Conservation (phyloP, 352 stramenopile genomes). For the Pythium angustatum region DNA sequence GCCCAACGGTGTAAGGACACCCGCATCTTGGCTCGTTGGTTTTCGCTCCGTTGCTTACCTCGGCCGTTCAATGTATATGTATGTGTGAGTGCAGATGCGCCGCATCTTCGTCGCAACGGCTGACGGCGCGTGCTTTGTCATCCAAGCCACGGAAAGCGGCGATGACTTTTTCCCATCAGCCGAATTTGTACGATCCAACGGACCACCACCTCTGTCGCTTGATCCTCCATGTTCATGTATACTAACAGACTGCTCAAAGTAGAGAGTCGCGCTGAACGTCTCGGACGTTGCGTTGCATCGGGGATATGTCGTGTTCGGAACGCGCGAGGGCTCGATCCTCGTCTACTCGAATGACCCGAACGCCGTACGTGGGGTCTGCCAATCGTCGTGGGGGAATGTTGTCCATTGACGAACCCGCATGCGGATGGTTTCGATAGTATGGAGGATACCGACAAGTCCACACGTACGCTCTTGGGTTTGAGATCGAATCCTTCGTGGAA, state of each 20-base stretch:
- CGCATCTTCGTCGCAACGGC: slow-evolving; percentile 76
- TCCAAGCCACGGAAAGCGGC: slow-evolving; percentile 50
- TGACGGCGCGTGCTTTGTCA: slow-evolving; percentile 67
- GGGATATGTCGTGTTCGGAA: slow-evolving; percentile 60
- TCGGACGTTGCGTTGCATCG: slow-evolving; percentile 56
- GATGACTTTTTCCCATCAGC: slow-evolving; percentile 54
- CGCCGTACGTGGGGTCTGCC: background rate
- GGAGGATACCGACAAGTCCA: slow-evolving; percentile 51
- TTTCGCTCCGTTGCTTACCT: background rate
- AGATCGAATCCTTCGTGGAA: slow-evolving; percentile 59
- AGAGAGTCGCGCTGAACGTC: slow-evolving; percentile 73
- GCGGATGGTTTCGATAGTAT: slow-evolving; percentile 32
- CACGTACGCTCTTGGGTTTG: slow-evolving; percentile 52
- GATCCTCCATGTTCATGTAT: too few species aligned
- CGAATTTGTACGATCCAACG: slow-evolving; percentile 58
- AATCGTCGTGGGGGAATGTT: background rate
- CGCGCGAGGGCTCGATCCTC: slow-evolving; percentile 60
- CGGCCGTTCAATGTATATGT: background rate
- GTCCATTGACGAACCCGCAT: background rate
- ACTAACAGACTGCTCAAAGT: too few species aligned
- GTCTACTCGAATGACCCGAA: slow-evolving; percentile 45
- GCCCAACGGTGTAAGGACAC: slow-evolving; percentile 37
- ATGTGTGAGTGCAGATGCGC: slow-evolving; percentile 33
- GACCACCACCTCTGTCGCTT: background rate
- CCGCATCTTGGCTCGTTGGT: background rate